Evolutionary conservation across 2,329 filamentous ascomycete species (phyloP).

Genomic region (Alternaria alternata): DNA sequence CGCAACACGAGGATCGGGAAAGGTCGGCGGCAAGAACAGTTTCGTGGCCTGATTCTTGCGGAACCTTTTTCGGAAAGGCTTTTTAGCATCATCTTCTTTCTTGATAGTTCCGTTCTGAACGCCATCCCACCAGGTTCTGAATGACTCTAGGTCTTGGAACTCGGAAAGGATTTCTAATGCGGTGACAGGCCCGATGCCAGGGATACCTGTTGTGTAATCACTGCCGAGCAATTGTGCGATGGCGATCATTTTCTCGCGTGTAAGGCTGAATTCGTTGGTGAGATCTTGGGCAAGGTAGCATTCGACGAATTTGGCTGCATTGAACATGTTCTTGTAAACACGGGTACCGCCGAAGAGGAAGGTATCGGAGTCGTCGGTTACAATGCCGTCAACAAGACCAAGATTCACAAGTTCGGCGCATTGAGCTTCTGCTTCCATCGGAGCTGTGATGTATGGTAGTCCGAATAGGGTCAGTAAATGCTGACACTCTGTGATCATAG

Average conservation of each 20-base stretch:
- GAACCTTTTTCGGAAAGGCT: slow-evolving; percentile 84
- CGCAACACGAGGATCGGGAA: slow-evolving; percentile 80
- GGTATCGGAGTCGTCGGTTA: slow-evolving; percentile 95
- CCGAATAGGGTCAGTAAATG: slow-evolving; percentile 89
- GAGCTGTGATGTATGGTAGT: slow-evolving; percentile 93
- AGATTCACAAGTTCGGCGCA: slow-evolving; percentile 89
- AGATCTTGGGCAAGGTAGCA: slow-evolving; percentile 88
- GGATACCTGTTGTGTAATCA: slow-evolving; percentile 93
- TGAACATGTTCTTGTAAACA: slow-evolving; percentile 99
- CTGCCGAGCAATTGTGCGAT: slow-evolving; percentile 91
- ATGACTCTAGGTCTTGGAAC: slow-evolving; percentile 77
- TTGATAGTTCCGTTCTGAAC: slow-evolving; percentile 74
- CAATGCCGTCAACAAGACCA: slow-evolving; percentile 93
- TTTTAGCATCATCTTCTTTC: slow-evolving; percentile 63
- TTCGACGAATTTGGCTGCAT: slow-evolving; percentile 96
- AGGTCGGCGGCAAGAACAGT: slow-evolving; percentile 81
- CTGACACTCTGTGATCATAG: slow-evolving; percentile 96
- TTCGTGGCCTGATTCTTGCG: slow-evolving; percentile 80
- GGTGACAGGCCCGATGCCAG: slow-evolving; percentile 91
- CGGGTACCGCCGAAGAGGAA: slow-evolving; percentile 96
- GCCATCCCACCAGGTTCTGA: slow-evolving; percentile 85
- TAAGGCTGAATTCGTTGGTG: slow-evolving; percentile 86
- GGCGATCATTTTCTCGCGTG: slow-evolving; percentile 85
- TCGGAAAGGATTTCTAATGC: slow-evolving; percentile 94
- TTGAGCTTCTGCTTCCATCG: slow-evolving; percentile 98